Evolutionary conservation across 2,329 filamentous ascomycete species (phyloP).

Genomic region (Hymenoscyphus albidus): DNA sequence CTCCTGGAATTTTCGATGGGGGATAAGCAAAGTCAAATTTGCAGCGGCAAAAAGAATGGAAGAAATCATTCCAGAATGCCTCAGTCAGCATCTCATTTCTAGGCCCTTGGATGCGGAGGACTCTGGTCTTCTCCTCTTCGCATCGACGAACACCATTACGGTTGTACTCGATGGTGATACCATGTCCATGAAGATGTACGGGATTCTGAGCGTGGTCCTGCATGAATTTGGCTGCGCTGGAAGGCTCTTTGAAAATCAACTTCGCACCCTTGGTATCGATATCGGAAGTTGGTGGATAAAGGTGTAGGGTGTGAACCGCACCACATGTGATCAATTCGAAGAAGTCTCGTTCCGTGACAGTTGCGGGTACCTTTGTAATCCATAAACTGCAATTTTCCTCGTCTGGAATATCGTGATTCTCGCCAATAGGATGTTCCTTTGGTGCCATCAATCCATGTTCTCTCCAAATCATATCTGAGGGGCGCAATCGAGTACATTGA

Average conservation of each 20-base stretch:
- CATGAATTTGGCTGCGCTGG: not conserved
- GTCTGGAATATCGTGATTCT: not conserved
- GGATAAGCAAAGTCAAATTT: not conserved
- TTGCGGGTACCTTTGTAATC: not conserved
- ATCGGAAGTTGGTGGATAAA: not conserved
- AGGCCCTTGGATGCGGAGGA: slow-evolving; percentile 12
- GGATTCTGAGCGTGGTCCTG: not conserved
- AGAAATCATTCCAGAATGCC: not conserved
- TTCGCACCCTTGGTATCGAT: not conserved
- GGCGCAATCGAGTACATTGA: not conserved
- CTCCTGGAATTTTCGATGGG: not conserved
- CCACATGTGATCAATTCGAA: not conserved
- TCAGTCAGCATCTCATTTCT: not conserved
- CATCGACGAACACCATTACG: not conserved
- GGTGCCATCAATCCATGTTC: not conserved
- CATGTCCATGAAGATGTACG: not conserved
- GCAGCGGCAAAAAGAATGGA: not conserved
- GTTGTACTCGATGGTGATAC: not conserved
- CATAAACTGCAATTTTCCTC: slow-evolving; percentile 3
- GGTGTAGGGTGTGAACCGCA: not conserved
- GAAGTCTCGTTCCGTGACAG: not conserved
- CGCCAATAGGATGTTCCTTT: not conserved
- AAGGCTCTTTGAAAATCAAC: not conserved
- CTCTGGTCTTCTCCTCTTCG: not conserved
- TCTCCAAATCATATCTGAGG: not conserved